Evolutionary conservation across 2,329 filamentous ascomycete genomes (phyloP).

Genomic region (Lachnellula willkommii): DNA sequence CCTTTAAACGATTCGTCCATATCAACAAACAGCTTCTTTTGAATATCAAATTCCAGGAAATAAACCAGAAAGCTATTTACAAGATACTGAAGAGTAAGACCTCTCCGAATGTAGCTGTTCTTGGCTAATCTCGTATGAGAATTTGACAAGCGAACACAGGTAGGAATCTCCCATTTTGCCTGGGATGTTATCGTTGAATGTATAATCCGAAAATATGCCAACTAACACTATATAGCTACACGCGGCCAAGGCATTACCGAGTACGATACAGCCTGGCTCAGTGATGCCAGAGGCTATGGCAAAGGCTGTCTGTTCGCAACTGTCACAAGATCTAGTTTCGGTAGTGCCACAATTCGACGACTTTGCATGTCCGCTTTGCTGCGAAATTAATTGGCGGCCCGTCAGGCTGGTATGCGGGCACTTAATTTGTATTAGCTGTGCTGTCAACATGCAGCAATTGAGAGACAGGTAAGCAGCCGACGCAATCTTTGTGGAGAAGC

Average conservation of each 20-base stretch:
- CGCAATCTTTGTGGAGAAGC: slow-evolving; percentile 43
- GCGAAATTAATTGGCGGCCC: slow-evolving; percentile 72
- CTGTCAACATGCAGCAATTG: slow-evolving; percentile 72
- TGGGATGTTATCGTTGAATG: neutral
- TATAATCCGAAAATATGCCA: too few species aligned
- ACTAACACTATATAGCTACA: slow-evolving; percentile 41
- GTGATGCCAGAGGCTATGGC: slow-evolving; percentile 64
- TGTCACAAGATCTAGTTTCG: slow-evolving; percentile 66
- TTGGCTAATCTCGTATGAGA: slow-evolving; percentile 42
- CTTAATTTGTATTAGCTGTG: slow-evolving; percentile 77
- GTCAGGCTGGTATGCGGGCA: slow-evolving; percentile 71
- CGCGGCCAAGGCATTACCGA: slow-evolving; percentile 58
- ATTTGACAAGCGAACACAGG: slow-evolving; percentile 78
- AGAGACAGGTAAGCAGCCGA: slow-evolving; percentile 42
- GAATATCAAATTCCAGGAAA: slow-evolving; percentile 76
- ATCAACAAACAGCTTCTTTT: slow-evolving; percentile 73
- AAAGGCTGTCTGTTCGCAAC: slow-evolving; percentile 68
- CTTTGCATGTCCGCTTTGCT: slow-evolving; percentile 77
- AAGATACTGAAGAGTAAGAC: slow-evolving; percentile 79
- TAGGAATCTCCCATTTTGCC: neutral
- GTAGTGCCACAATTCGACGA: slow-evolving; percentile 79
- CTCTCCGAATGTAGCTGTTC: neutral
- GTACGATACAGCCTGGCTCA: slow-evolving; percentile 51
- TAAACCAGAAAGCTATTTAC: slow-evolving; percentile 69
- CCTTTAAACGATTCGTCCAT: slow-evolving; percentile 62